These are phyloP conservation scores for Cladophialophora carrionii DNA, from an alignment of 2,329 filamentous ascomycete genomes.

Conservation along the genomic window DNA sequence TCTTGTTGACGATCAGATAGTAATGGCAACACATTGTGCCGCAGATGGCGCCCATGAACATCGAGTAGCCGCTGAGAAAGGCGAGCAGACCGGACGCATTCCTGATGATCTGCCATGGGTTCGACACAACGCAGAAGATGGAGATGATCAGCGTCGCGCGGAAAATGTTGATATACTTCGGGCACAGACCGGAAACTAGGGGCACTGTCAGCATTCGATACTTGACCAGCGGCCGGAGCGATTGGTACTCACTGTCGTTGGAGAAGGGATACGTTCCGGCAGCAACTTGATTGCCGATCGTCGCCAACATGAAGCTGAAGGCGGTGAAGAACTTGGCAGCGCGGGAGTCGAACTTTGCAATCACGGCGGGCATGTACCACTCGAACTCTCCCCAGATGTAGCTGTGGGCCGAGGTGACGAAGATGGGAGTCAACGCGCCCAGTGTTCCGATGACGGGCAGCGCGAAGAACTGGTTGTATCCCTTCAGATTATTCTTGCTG, in stretches of 20 bases:
- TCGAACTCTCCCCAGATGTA: slow-evolving; percentile 52
- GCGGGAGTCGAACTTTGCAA: slow-evolving; percentile 50
- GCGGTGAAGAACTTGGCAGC: slow-evolving; percentile 50
- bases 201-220: not conserved
- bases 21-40: slow-evolving; percentile 51
- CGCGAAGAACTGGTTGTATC: slow-evolving; percentile 53
- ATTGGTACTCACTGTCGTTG: slow-evolving; percentile 10
- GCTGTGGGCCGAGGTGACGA: slow-evolving; percentile 53
- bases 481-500: slow-evolving; percentile 48
- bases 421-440: slow-evolving; percentile 54
- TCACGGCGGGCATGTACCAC: slow-evolving; percentile 56
- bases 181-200: slow-evolving; percentile 72
- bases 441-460: slow-evolving; percentile 55
- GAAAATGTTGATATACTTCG: slow-evolving; percentile 80
- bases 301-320: slow-evolving; percentile 49
- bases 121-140: slow-evolving; percentile 45
- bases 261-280: slow-evolving; percentile 42
- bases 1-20: slow-evolving; percentile 46
- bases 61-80: slow-evolving; percentile 39
- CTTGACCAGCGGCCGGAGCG: not conserved
- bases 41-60: slow-evolving; percentile 50
- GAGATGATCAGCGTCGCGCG: slow-evolving; percentile 66
- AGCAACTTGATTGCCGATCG: slow-evolving; percentile 50
- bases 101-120: slow-evolving; percentile 43
- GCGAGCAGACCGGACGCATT: slow-evolving; percentile 34